Conservation (phyloP, 768 basidiomycete genomes). For the Lentinula edodes region DNA sequence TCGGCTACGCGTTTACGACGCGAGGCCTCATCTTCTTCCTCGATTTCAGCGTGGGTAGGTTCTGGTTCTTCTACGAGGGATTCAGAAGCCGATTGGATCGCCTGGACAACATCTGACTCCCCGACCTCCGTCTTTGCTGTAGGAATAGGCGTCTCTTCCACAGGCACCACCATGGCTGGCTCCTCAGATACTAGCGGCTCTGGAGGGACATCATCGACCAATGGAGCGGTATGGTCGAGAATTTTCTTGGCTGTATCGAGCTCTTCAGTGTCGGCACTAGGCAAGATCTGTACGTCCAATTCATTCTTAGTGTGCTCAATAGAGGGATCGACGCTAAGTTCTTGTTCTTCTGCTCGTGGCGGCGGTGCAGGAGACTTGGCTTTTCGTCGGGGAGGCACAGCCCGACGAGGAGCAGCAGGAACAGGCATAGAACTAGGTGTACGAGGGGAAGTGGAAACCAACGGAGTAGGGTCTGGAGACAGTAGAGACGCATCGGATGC, state of each 20-base stretch:
- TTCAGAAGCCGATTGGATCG: not conserved
- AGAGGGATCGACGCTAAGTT: not conserved
- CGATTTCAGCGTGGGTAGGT: conserved; percentile 5
- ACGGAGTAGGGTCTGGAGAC: conserved; percentile 19
- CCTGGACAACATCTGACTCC: conserved; percentile 2
- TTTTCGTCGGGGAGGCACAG: conserved; percentile 72
- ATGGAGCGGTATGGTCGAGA: conserved; percentile 2
- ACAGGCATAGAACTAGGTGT: conserved; percentile 63
- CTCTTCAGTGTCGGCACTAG: not conserved
- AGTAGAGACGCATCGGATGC: conserved; percentile 20
- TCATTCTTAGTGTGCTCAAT: not conserved
- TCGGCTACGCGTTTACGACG: conserved; percentile 57
- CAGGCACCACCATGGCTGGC: not conserved
- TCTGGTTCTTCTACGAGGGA: not conserved
- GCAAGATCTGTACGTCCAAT: not conserved
- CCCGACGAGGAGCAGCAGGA: conserved; percentile 66
- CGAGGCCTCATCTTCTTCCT: conserved; percentile 48
- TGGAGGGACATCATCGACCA: not conserved
- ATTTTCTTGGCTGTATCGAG: conserved; percentile 12
- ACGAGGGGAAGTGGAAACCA: conserved; percentile 25
- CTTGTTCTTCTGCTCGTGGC: not conserved
- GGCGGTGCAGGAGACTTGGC: conserved; percentile 43
- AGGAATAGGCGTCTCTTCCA: conserved; percentile 1
- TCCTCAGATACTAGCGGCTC: not conserved
- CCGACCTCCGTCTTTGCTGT: not conserved